These are phyloP conservation scores for Salix arbutifolia DNA, from an alignment of 345 rosid species.

Conservation along the genomic window DNA sequence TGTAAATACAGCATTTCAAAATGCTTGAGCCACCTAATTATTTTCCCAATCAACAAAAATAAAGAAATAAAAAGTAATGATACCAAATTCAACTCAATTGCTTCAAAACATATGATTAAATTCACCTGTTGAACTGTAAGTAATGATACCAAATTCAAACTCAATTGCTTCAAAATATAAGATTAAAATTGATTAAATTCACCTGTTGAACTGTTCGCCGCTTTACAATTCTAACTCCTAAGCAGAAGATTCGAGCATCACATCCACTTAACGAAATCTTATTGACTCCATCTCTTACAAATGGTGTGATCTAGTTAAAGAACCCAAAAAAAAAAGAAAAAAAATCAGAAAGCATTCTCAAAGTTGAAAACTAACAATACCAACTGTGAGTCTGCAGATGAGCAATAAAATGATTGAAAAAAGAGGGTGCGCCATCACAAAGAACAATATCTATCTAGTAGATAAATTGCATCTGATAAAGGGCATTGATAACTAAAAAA, in stretches of 20 bases:
- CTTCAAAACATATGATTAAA: neutral
- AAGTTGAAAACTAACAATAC: neutral
- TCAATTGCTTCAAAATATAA: neutral
- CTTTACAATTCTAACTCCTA: slow-evolving; percentile 83
- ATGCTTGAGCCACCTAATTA: neutral
- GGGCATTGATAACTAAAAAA: neutral
- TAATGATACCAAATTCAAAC: neutral
- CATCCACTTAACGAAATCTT: slow-evolving; percentile 72
- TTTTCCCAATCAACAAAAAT: neutral
- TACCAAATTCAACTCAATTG: neutral
- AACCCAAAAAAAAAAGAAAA: neutral
- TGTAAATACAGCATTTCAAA: neutral
- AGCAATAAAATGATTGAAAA: neutral
- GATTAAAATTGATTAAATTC: slow-evolving; percentile 2
- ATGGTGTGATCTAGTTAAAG: slow-evolving; percentile 61
- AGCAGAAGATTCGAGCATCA: slow-evolving; percentile 82
- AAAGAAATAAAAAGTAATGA: neutral
- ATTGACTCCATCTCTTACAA: slow-evolving; percentile 70
- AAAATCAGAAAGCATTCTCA: neutral
- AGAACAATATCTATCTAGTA: neutral
- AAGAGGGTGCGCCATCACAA: neutral
- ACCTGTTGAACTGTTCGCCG: slow-evolving; percentile 82
- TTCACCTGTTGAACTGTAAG: slow-evolving; percentile 68
- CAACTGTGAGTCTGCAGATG: neutral
- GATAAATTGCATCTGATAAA: neutral